phyloP scores from a whole-genome alignment of 495 filamentous ascomycete species.

The Podospora australis region DNA sequence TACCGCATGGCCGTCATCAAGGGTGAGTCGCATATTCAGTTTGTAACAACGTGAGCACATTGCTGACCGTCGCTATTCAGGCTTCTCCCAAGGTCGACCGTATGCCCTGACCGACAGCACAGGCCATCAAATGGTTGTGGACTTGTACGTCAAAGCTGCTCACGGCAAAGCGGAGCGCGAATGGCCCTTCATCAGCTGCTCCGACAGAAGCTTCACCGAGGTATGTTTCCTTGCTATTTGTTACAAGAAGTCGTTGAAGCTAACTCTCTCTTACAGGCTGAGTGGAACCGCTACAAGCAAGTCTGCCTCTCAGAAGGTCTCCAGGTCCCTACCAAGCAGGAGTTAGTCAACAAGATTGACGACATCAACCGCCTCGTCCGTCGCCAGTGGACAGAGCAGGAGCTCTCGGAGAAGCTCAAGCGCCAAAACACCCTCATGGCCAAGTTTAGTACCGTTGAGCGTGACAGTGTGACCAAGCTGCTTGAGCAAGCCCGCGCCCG shows the following conservation, averaged over 20 bases:
- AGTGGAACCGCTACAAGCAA: slow-evolving; percentile 77
- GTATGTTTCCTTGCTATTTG: slow-evolving; percentile 35
- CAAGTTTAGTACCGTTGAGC: slow-evolving; percentile 57
- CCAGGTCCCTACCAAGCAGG: slow-evolving; percentile 59
- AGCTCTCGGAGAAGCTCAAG: slow-evolving; percentile 69
- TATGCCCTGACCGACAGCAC: slow-evolving; percentile 69
- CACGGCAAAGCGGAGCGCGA: slow-evolving; percentile 71
- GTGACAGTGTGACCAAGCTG: slow-evolving; percentile 52
- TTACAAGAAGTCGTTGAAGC: not conserved
- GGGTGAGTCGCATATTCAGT: slow-evolving; percentile 42
- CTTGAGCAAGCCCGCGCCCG: slow-evolving; percentile 57
- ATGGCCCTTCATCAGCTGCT: slow-evolving; percentile 79
- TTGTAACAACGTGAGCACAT: not conserved
- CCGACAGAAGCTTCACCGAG: slow-evolving; percentile 67
- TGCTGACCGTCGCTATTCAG: slow-evolving; percentile 38
- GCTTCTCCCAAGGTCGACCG: slow-evolving; percentile 66
- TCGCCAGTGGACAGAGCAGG: slow-evolving; percentile 69
- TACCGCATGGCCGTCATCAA: slow-evolving; percentile 87
- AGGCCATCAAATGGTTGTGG: slow-evolving; percentile 65
- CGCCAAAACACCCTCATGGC: slow-evolving; percentile 55
- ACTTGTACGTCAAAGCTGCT: slow-evolving; percentile 65
- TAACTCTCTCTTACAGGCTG: slow-evolving; percentile 47
- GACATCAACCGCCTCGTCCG: slow-evolving; percentile 77
- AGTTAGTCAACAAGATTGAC: slow-evolving; percentile 61
- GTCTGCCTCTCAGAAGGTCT: slow-evolving; percentile 64